Conservation (phyloP, 176 grass and related monocot species). For the Phoenix roebelenii region DNA sequence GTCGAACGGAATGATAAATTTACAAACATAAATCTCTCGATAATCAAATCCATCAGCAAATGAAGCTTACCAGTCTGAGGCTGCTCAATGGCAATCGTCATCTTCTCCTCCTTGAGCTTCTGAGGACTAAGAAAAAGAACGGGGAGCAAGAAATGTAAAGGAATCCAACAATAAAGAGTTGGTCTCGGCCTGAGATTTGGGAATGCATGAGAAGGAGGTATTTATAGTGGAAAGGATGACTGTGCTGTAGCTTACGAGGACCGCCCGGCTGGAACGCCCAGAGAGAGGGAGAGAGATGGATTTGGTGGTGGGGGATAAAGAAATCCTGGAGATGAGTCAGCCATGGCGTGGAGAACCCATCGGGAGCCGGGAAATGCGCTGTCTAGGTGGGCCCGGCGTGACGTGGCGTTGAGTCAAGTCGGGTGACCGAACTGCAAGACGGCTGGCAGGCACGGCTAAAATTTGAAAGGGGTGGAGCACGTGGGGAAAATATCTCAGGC, state of each 20-base stretch:
- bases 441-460: not conserved
- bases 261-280: no score
- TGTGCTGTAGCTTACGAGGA: no score
- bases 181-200: not conserved
- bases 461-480: no score
- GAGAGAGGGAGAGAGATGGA: no score
- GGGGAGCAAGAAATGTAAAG: not conserved
- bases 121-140: not conserved
- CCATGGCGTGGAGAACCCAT: conserved; percentile 40
- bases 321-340: conserved; percentile 26
- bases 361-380: not conserved
- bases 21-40: not conserved
- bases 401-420: not conserved
- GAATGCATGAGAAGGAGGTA: no score
- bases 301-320: not conserved
- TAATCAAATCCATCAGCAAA: not conserved
- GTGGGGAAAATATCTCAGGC: no score
- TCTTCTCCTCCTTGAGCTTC: conserved; percentile 6
- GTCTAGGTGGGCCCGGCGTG: no score
- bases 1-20: not conserved
- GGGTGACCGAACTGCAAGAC: not conserved
- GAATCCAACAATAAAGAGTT: conserved; percentile 14
- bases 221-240: no score
- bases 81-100: conserved; percentile 74
- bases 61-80: conserved; percentile 41